Percentiles rank a stretch among this genome's conserved stretches.
These are phyloP conservation scores for Delphinella strobiligena DNA, from an alignment of 2,329 filamentous ascomycete genomes.

Conservation along the genomic window DNA sequence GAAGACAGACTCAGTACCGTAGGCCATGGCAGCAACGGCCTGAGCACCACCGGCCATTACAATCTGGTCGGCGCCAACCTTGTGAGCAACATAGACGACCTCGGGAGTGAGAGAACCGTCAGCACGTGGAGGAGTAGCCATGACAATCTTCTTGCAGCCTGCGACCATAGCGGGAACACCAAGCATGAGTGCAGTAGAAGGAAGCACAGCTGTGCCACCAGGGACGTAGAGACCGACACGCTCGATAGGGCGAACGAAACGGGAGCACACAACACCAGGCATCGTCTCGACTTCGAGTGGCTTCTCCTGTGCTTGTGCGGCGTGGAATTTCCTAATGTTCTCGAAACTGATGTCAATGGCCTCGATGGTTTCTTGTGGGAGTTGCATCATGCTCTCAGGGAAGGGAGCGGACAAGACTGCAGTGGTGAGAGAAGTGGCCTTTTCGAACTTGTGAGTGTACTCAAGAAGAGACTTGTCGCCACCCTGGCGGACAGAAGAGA, in stretches of 20 bases:
- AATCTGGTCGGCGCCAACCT: conserved; percentile 89
- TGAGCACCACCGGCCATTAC: conserved; percentile 92
- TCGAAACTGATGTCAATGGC: conserved; percentile 92
- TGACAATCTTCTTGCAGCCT: conserved; percentile 86
- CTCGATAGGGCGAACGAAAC: conserved; percentile 86
- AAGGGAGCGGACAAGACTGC: conserved; percentile 87
- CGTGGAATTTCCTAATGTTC: conserved; percentile 90
- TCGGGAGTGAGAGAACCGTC: conserved; percentile 91
- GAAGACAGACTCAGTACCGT: conserved; percentile 83
- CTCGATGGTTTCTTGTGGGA: conserved; percentile 69
- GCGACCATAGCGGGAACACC: conserved; percentile 96
- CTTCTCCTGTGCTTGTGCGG: conserved; percentile 76
- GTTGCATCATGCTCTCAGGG: conserved; percentile 70
- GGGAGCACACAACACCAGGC: conserved; percentile 90
- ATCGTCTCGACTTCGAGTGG: conserved; percentile 86
- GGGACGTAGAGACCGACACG: conserved; percentile 94
- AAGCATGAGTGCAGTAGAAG: conserved; percentile 93
- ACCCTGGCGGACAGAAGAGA: conserved; percentile 69
- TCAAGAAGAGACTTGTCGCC: conserved; percentile 82
- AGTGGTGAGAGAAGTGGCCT: conserved; percentile 78
- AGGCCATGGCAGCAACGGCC: conserved; percentile 91
- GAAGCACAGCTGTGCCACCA: conserved; percentile 91
- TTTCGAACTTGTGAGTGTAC: conserved; percentile 97
- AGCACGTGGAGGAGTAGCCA: conserved; percentile 79
- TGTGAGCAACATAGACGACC: conserved; percentile 95